These are phyloP conservation scores for Eucalyptus tenuipes DNA, from an alignment of 345 rosid genomes.

Conservation along the genomic window DNA sequence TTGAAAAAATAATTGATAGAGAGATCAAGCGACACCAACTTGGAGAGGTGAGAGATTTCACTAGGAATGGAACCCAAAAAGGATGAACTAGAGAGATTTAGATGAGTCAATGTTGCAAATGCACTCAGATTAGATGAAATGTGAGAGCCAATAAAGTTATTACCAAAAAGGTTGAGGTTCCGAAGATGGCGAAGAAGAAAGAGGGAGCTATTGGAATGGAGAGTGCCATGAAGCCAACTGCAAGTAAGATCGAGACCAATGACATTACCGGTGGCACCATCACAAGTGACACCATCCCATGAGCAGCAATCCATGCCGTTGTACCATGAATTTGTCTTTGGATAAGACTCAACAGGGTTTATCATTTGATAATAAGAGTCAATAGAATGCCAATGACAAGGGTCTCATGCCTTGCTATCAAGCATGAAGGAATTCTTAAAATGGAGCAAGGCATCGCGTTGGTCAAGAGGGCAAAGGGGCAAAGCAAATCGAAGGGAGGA, in stretches of 20 bases:
- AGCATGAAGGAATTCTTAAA: not conserved
- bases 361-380: fast-evolving
- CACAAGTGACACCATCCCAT: not conserved
- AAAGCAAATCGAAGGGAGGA: not conserved
- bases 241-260: not conserved
- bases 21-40: not conserved
- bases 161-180: not conserved
- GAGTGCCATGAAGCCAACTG: not conserved
- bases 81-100: not conserved
- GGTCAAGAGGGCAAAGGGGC: not conserved
- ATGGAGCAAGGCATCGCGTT: not conserved
- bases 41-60: not conserved
- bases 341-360: not conserved
- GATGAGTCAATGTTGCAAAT: not conserved
- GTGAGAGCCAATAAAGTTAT: not conserved
- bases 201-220: not conserved
- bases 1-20: not conserved
- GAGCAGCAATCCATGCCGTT: not conserved
- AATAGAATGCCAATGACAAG: fast-evolving
- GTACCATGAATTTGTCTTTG: not conserved
- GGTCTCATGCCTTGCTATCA: not conserved
- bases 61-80: fast-evolving
- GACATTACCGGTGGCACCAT: not conserved
- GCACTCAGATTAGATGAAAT: not conserved
- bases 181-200: not conserved